These are phyloP conservation scores for Fonsecaea pugnacius DNA, from an alignment of 2,329 filamentous ascomycete genomes.

Conservation along the genomic window DNA sequence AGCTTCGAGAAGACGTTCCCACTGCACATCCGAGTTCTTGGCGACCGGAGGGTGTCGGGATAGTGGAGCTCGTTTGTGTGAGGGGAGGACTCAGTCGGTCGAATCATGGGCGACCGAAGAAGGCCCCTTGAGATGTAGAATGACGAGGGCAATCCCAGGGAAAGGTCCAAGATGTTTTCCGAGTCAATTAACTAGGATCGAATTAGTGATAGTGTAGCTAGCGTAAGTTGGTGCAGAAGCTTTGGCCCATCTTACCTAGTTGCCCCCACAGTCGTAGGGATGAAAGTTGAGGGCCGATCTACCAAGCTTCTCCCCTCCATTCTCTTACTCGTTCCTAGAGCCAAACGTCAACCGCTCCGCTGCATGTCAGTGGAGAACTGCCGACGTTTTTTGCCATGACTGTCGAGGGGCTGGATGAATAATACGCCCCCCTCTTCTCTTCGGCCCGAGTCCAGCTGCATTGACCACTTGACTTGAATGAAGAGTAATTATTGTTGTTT, in stretches of 20 bases:
- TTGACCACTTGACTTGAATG: background rate
- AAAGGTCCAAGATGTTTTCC: background rate
- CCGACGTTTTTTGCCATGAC: background rate
- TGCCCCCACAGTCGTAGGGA: background rate
- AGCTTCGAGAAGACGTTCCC: conserved; percentile 1
- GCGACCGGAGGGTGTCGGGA: conserved; percentile 17
- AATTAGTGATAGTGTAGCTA: background rate
- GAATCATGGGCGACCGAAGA: background rate
- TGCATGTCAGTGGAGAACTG: background rate
- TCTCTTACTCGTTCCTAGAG: background rate
- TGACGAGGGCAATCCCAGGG: background rate
- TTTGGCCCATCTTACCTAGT: background rate
- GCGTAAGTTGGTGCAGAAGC: background rate
- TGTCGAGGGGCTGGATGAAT: conserved; percentile 15
- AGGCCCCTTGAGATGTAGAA: background rate
- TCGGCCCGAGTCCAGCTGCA: background rate
- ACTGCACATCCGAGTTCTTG: conserved; percentile 18
- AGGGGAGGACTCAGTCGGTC: background rate
- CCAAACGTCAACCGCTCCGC: conserved; percentile 10
- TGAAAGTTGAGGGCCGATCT: conserved; percentile 3
- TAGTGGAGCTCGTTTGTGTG: background rate
- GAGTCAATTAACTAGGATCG: background rate
- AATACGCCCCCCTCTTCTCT: conserved; percentile 12
- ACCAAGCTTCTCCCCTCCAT: background rate
- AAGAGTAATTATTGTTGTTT: background rate